Evolutionary conservation across 129 eudicot species (phyloP), one percentile per base, ranked within the genome.

Genomic region (carrot (Daucus carota)): DNA sequence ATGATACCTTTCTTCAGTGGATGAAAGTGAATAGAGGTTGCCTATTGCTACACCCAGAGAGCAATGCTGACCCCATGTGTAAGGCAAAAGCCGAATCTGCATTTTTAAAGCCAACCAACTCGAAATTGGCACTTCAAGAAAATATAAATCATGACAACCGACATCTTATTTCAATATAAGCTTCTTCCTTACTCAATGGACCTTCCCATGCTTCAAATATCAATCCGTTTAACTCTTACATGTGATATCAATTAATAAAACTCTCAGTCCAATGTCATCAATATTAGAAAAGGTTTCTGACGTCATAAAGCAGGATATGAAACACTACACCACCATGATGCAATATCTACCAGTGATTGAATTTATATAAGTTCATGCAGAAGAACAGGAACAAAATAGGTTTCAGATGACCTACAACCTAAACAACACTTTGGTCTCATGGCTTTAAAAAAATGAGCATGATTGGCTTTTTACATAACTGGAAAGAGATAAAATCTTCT

Each of bases 91-190:
- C 86, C 90, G 85, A 81, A 95, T 95, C 97, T 95, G 99, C 99
- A 95, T 86, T 91, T 94, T 91, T 91, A 82, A 87, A 85, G 91
- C 88, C 92, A 95, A 86, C 96, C 94, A 95, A 87, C 90, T 88
- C 92, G 87, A 86, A 86, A 85, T 80, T 76, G 96, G 87, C 89
- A 84, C 91, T 89, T 87, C 81, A 86, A 84, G 78, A 89, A 73
- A 85, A 73, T n/a, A 87, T 78, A 87, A 89, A 90, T 81, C 87
- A 86, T 83, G 87, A 83, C 88, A 89, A 82, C 92, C 87, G 81
- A 82, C 75, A 89, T 85, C 91, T 78, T 79, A 84, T 62, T 79
- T 76, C 81, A 73, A 87, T 80, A 70, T 70, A 81, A 82, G 81
- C 82, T n/a, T 81, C 83, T 78, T 73, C 80, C 81, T 73, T 83